These are phyloP conservation scores for Aspergillus hancockii DNA, from an alignment of 495 filamentous ascomycete genomes.

Conservation along the genomic window DNA sequence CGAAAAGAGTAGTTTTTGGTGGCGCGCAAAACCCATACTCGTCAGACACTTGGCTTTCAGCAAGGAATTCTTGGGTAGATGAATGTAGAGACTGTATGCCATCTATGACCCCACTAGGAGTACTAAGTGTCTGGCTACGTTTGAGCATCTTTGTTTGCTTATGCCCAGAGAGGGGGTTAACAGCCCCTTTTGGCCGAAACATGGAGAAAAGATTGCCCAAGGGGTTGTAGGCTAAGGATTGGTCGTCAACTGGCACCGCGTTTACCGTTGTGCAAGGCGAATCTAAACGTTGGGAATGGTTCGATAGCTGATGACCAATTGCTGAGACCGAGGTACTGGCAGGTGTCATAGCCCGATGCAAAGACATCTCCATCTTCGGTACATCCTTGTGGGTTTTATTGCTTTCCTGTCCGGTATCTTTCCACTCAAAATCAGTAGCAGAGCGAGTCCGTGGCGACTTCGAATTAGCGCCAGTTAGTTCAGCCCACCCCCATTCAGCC, in stretches of 20 bases:
- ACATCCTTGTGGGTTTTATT: slow-evolving; percentile 14
- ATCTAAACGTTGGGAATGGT: slow-evolving; percentile 7
- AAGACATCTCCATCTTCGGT: slow-evolving; percentile 8
- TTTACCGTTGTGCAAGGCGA: slow-evolving; percentile 10
- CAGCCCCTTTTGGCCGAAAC: slow-evolving; percentile 48
- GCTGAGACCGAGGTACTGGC: background rate
- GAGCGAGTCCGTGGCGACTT: slow-evolving; percentile 47
- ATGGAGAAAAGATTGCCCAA: slow-evolving; percentile 66
- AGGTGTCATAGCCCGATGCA: background rate
- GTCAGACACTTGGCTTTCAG: slow-evolving; percentile 46
- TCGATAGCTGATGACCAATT: slow-evolving; percentile 20
- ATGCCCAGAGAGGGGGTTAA: slow-evolving; percentile 28
- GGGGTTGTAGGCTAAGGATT: slow-evolving; percentile 39
- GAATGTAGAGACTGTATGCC: slow-evolving; percentile 17
- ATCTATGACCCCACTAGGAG: slow-evolving; percentile 44
- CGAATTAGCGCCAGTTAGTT: slow-evolving; percentile 81
- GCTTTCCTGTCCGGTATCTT: slow-evolving; percentile 33
- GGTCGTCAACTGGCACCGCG: slow-evolving; percentile 15
- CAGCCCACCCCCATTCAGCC: slow-evolving; percentile 91
- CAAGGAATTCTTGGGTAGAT: slow-evolving; percentile 29
- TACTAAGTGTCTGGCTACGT: slow-evolving; percentile 69
- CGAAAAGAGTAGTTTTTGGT: slow-evolving; percentile 91
- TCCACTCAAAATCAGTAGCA: slow-evolving; percentile 26
- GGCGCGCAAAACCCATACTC: slow-evolving; percentile 60
- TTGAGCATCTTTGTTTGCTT: slow-evolving; percentile 74